Conservation (phyloP, 345 rosid species). For the Eucalyptus microcorys region DNA sequence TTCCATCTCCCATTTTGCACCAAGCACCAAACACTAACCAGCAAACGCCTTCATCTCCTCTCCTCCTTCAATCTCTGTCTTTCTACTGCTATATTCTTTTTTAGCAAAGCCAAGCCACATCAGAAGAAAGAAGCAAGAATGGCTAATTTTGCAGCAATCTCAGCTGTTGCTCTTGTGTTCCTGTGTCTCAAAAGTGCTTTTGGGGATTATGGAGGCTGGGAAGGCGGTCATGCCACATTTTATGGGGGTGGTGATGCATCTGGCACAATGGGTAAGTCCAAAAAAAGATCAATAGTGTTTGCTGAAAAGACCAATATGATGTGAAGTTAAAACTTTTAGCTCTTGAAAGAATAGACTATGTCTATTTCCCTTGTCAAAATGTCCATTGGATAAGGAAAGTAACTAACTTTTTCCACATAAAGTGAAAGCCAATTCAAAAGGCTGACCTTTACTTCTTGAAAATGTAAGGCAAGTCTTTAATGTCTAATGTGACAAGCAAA, state of each 20-base stretch:
- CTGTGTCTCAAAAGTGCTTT: conserved; percentile 16
- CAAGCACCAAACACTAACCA: not conserved
- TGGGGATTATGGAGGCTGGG: conserved; percentile 67
- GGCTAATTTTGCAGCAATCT: conserved; percentile 3
- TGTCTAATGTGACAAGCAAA: not conserved
- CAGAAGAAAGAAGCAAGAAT: not conserved
- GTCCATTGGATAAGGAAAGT: not conserved
- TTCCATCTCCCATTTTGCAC: not conserved
- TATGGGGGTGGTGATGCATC: conserved; percentile 83
- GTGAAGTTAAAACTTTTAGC: not conserved
- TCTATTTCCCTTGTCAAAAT: not conserved
- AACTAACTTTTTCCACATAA: not conserved
- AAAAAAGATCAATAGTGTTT: not conserved
- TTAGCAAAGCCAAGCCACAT: not conserved
- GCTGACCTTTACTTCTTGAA: not conserved
- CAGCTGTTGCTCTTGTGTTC: conserved; percentile 11
- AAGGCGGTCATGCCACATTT: conserved; percentile 68
- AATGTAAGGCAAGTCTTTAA: not conserved
- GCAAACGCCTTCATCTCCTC: not conserved
- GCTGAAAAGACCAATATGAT: not conserved
- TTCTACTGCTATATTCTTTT: not conserved
- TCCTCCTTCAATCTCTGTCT: not conserved
- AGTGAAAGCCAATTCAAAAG: not conserved
- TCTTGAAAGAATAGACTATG: not conserved
- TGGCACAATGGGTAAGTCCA: conserved; percentile 69